Evolutionary conservation across 257 asterid genomes (phyloP), one percentile per base, ranked within the genome.

Genomic region (Ballota nigra): DNA sequence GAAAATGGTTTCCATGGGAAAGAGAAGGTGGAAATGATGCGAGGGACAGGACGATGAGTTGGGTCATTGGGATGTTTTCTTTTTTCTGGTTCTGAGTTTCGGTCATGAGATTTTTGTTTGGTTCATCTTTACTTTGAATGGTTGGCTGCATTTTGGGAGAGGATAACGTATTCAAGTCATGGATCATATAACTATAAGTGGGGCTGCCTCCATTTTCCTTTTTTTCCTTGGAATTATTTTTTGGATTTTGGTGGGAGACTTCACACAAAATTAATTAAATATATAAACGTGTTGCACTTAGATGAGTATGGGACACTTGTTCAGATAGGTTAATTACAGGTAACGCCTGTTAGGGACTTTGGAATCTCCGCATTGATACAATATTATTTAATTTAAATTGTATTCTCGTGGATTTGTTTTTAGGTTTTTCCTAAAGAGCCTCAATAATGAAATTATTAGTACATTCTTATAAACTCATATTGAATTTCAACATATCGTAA

Each of bases 1-100:
- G 70, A 94, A 84, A 77, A 94, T 87, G 82, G 98, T 88, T 69
- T 91, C 98, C 99, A 94, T 91, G 67, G 63, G 47, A 69, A 3
- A 2, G 15, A 11, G 71, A 72, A 52, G 58, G 13, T 66, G 23
- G 61, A 61, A 70, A 38, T 60, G 70, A 73, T 78, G 71, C 7
- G 38, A 33, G 36, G 4, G 52, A 43, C 53, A 51, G 16, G 7
- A 16, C 11, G 0, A 29, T 10, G 58, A 68, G 8, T 47, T 76
- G 73, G 81, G 76, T 60, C 13, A 26, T 26, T 26, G 1, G 29
- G 29, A 26, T 1, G 29, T 26, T 26, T 26, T 26, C n/a, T n/a
- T 62, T 9, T 69, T 60, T 49, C 20, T 40, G 18, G 8, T 40
- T 49, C 29, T 65, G 61, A 18, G 29, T 18, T 23, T 19, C n/a